These are phyloP conservation scores for Entelexis paramagnoliae DNA, from an alignment of 1,139 yeast species.

Conservation along the genomic window DNA sequence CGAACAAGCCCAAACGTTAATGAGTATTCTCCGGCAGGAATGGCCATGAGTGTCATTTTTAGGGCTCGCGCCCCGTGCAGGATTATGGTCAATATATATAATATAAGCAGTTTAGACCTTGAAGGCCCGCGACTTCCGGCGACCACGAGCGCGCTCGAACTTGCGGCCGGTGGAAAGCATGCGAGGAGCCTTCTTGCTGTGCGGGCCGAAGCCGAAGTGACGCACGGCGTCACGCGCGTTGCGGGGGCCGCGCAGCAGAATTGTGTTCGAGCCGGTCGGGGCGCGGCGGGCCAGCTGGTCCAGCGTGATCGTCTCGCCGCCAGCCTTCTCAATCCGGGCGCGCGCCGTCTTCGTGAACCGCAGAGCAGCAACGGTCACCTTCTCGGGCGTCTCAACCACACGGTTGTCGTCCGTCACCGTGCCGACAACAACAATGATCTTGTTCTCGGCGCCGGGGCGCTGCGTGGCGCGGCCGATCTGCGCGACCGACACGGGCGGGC, in stretches of 20 bases:
- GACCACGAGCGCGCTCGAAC: constrained; percentile 99
- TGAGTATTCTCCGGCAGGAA: too few species aligned
- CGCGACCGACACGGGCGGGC: constrained; percentile 97
- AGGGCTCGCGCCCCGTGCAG: constrained; percentile 2
- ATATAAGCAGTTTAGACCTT: constrained; percentile 61
- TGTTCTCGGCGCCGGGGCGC: constrained; percentile 76
- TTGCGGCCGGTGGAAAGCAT: constrained; percentile 95
- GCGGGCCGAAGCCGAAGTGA: constrained; percentile 99
- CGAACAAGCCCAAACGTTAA: too few species aligned
- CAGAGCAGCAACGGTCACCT: constrained; percentile 96
- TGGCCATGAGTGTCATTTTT: not conserved
- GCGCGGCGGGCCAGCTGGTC: constrained; percentile 99
- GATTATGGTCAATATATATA: constrained; percentile 16
- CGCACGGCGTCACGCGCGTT: constrained; percentile 98
- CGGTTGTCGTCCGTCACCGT: constrained; percentile 98
- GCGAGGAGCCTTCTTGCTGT: constrained; percentile 99
- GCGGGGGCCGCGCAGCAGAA: constrained; percentile 98
- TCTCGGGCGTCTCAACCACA: constrained; percentile 76
- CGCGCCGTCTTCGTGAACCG: constrained; percentile 99
- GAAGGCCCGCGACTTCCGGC: constrained; percentile 99
- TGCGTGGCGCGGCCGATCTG: constrained; percentile 77
- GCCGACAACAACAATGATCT: constrained; percentile 97
- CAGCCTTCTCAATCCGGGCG: constrained; percentile 94
- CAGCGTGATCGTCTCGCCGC: constrained; percentile 99
- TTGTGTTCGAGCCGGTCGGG: constrained; percentile 98